Evolutionary conservation across 331 rosid genomes (phyloP), one percentile per base, ranked within the genome.

Genomic region (Rosa hybrid): DNA sequence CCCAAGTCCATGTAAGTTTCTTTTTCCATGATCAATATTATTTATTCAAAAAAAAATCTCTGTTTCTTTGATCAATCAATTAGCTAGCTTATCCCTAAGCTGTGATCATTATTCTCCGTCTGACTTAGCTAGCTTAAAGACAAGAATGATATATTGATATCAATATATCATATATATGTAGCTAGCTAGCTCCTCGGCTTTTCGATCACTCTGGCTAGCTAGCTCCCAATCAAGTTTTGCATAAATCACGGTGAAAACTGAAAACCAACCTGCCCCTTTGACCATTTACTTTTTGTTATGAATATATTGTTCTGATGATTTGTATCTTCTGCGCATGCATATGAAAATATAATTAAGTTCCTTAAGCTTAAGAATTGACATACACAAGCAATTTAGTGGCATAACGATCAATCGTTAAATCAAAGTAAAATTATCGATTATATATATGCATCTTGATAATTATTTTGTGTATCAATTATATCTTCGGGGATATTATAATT

Each of bases 1-100:
- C 59, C 98, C 85, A 3, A 84, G 79, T 75, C 90, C 90, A 68
- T 74, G 88, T 87, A 77, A 79, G 86, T 45, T 30, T 13, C n/a
- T 65, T 12, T 13, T 14, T 65, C n/a, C 44, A 27, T 27, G 71
- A 56, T 62, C 68, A 12, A 23, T 62, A 25, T 25, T 34, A 34
- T 34, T 34, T 3, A 34, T 34, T 34, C 39, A 34, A 34, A 34
- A 34, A 34, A 34, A 34, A 34, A 34, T 34, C 1, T 21, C 14
- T 21, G 34, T 60, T 10, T 54, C 60, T 54, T 7, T 21, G 60
- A 56, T 57, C 13, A 1, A 57, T 56, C 25, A 18, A 21, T 9
- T 4, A 59, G 34, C 14, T 56, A 54, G 25, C 59, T 53, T 53
- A 53, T 53, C 59, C 59, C 59, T 53, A 16, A 53, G 59, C 9